Evolutionary conservation across 495 filamentous ascomycete genomes (phyloP).

Genomic region (Peziza echinospora): DNA sequence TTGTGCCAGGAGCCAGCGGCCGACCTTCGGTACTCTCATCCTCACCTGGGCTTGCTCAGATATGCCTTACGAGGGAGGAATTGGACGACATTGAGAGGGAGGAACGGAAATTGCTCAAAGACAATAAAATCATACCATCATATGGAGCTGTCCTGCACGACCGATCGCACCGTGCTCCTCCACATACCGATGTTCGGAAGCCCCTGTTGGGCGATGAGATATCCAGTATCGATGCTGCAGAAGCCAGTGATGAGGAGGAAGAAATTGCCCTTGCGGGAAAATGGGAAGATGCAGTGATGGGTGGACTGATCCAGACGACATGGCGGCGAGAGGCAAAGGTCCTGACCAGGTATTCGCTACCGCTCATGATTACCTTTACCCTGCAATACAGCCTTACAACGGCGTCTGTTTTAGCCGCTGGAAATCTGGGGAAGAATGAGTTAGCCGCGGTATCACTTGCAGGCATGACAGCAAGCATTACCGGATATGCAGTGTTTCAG

Average conservation of each 20-base stretch:
- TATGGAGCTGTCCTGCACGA: background rate
- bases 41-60: background rate
- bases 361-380: constrained; percentile 46
- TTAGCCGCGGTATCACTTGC: constrained; percentile 45
- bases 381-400: constrained; percentile 53
- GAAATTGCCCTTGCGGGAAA: background rate
- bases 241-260: background rate
- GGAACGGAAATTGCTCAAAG: background rate
- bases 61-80: background rate
- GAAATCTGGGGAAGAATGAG: constrained; percentile 38
- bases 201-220: background rate
- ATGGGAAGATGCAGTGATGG: constrained; percentile 4
- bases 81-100: background rate
- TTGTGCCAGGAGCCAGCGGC: background rate
- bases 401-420: constrained; percentile 45
- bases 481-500: constrained; percentile 47
- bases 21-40: background rate
- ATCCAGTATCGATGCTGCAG: background rate
- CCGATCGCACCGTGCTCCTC: background rate
- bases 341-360: constrained; percentile 32
- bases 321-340: constrained; percentile 65
- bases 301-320: constrained; percentile 55
- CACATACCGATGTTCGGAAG: background rate
- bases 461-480: constrained; percentile 52
- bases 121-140: background rate